Base-by-base conservation (phyloP, 2,329 filamentous ascomycete genomes). In the Ophiostoma sp. region DNA sequence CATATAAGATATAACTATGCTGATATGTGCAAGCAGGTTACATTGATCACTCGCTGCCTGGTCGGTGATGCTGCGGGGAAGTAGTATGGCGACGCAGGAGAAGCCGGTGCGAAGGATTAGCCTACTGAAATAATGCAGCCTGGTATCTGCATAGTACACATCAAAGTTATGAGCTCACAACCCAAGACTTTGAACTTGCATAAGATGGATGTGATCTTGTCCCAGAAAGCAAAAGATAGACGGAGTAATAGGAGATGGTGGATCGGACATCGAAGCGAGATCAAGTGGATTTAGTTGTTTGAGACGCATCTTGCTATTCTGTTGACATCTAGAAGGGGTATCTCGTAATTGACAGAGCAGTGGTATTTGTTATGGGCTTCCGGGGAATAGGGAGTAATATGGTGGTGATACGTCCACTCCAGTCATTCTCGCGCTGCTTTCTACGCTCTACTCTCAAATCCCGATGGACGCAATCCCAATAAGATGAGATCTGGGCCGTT, bases 171-270 rank as follows among this genome's bases (percentile, higher is more conserved):
- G 49, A 55, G 27, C 18, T 55, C 18, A 9, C 16, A 49, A 49
- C 45, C 12, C 45, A 12, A 47, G n/a, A 47, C n/a, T 16, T 47
- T 45, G 42, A 27, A 27, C 49, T 27, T 27, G 27, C 27, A 27
- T 27, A 27, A 27, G 27, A 27, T 27, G 27, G 27, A 27, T 27
- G 27, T 27, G 49, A 55, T 55, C 49, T 55, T 55, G 49, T 55
- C 49, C 49, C 49, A 27, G 49, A 55, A 55, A 55, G 49, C 49
- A 55, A 7, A 55, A 55, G 49, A 55, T 55, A 18, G 49, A 8
- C 49, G 49, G n/a, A 55, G 49, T 36, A 55, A 55, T 55, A 55
- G 47, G 47, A 55, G 49, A 55, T 27, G 49, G 49, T 55, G 49
- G 49, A 55, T 55, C 49, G 49, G 18, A 27, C 49, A n/a, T 55